These are phyloP conservation scores for Ophiostoma quercus DNA, from an alignment of 2,329 filamentous ascomycete species.

Conservation along the genomic window DNA sequence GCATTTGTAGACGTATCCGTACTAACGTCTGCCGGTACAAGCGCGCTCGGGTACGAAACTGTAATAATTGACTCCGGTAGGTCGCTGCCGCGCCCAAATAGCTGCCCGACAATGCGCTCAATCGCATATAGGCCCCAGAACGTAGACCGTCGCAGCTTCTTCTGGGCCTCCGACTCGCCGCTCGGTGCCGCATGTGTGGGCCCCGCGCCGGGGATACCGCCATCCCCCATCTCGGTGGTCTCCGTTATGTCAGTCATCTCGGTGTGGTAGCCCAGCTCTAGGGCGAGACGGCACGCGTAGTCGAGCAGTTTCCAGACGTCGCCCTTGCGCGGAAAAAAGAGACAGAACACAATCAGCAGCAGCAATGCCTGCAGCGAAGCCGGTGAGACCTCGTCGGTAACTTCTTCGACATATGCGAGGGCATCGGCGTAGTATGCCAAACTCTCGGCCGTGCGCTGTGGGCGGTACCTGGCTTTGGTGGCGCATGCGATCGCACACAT, in stretches of 20 bases:
- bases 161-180: constrained; percentile 17
- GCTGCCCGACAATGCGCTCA: constrained; percentile 36
- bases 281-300: constrained; percentile 27
- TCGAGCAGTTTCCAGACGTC: constrained; percentile 28
- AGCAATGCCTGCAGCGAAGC: constrained; percentile 26
- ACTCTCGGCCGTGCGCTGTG: constrained; percentile 24
- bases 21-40: background rate
- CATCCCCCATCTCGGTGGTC: background rate
- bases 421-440: constrained; percentile 25
- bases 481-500: constrained; percentile 34
- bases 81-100: constrained; percentile 37
- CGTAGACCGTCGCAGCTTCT: constrained; percentile 27
- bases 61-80: constrained; percentile 37
- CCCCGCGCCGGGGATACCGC: background rate
- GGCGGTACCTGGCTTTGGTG: constrained; percentile 31
- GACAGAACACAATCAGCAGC: constrained; percentile 26
- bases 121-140: constrained; percentile 38
- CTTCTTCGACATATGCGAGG: constrained; percentile 25
- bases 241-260: constrained; percentile 28
- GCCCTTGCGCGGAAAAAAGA: constrained; percentile 26
- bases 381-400: constrained; percentile 26
- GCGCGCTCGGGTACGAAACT: constrained; percentile 32
- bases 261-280: constrained; percentile 35
- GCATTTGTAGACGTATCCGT: background rate
- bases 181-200: background rate